A percentile compares a stretch with the other conserved stretches of the same genome.
Evolutionary conservation across 306 rosid genomes (phyloP).

Genomic region (Betula pendula): DNA sequence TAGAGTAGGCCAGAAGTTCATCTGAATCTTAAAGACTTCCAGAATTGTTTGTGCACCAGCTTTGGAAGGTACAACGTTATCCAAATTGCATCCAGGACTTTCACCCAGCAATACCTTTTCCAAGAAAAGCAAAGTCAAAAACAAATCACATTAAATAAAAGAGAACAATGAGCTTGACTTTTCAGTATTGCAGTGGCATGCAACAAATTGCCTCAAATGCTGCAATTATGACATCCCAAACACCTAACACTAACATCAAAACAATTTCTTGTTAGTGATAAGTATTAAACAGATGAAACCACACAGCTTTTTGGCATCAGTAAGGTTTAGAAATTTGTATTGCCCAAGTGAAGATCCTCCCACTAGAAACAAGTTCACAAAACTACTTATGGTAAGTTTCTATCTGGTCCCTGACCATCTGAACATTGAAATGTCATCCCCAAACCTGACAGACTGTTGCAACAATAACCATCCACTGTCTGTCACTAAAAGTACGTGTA

Average conservation of each 20-base stretch:
- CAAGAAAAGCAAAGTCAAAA: constrained; percentile 28
- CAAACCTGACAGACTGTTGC: not conserved
- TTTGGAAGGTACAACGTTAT: constrained; percentile 56
- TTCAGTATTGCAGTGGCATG: not conserved
- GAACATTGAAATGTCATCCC: not conserved
- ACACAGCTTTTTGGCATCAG: not conserved
- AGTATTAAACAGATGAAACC: not conserved
- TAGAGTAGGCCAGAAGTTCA: constrained; percentile 73
- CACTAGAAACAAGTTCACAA: too few relatives aligned
- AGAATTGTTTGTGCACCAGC: constrained; percentile 70
- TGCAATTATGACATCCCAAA: constrained; percentile 14
- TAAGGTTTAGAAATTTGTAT: not conserved
- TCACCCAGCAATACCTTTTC: constrained; percentile 83
- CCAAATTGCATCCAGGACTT: constrained; percentile 49
- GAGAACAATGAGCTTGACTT: constrained; percentile 10
- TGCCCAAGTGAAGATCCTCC: not conserved
- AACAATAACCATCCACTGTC: not conserved
- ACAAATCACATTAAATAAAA: constrained; percentile 7
- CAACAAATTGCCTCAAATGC: constrained; percentile 12
- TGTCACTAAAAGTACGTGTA: not conserved
- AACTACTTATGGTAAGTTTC: not conserved
- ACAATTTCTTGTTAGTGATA: not conserved
- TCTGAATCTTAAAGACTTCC: constrained; percentile 80
- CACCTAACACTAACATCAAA: not conserved
- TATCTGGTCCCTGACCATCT: not conserved